Conservation (phyloP, 768 basidiomycete genomes). For the Pisolithus marmoratus region DNA sequence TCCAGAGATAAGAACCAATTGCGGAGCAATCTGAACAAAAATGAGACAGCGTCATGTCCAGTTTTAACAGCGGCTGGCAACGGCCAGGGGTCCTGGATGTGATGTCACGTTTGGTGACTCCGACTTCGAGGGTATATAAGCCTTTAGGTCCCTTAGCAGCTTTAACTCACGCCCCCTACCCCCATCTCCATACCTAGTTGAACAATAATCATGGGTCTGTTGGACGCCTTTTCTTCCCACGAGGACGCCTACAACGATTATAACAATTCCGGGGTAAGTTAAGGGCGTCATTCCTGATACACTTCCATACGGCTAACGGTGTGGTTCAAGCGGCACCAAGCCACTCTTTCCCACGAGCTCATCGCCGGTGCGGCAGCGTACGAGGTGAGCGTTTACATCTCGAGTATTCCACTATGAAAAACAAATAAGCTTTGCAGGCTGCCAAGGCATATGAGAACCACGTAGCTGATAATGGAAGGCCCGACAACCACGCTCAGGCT, state of each 20-base stretch:
- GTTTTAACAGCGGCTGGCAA: neutral
- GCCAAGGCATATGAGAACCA: conserved; percentile 11
- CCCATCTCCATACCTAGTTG: neutral
- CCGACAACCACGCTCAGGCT: conserved; percentile 6
- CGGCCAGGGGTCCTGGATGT: no score
- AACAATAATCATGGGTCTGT: conserved; percentile 4
- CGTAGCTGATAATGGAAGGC: neutral
- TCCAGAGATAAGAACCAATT: neutral
- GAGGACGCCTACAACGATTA: neutral
- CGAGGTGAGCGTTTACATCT: neutral
- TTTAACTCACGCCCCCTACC: neutral
- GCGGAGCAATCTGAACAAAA: neutral
- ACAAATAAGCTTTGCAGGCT: neutral
- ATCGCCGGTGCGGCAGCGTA: conserved; percentile 5
- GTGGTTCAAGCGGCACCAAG: neutral
- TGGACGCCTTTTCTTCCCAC: neutral
- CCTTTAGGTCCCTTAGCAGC: neutral
- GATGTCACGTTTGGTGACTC: neutral
- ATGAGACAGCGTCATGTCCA: neutral
- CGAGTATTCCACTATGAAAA: neutral
- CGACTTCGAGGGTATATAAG: conserved; percentile 2
- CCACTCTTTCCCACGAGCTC: conserved; percentile 3
- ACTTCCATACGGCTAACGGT: neutral
- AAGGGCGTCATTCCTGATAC: neutral
- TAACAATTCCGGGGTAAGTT: no score